phyloP scores from a whole-genome alignment of 129 eudicot genomes.

The Flaveria trinervia region DNA sequence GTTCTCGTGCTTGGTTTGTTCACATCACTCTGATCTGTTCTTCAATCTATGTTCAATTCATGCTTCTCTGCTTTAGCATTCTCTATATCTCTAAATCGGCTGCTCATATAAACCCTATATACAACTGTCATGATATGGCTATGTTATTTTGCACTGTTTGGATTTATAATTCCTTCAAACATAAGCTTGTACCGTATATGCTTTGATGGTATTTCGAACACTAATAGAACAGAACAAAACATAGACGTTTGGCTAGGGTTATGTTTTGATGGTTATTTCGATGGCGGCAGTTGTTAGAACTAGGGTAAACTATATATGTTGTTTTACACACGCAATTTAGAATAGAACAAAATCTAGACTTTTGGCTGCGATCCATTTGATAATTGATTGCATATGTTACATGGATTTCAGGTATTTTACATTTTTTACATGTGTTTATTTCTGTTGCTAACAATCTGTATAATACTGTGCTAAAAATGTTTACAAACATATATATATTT shows the following conservation, averaged over 20 bases:
- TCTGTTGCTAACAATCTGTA: background rate
- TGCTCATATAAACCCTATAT: background rate
- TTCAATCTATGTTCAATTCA: background rate
- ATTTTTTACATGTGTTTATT: background rate
- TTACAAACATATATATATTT: no score
- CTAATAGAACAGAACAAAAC: background rate
- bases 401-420: no score
- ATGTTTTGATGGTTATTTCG: no score
- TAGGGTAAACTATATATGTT: background rate
- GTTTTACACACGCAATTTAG: no score
- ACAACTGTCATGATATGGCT: background rate
- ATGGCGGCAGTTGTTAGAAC: background rate
- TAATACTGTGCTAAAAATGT: background rate
- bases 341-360: no score
- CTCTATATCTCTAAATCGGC: no score
- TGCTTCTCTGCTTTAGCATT: background rate
- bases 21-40: background rate
- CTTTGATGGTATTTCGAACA: background rate
- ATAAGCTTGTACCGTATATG: background rate
- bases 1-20: conserved; percentile 58
- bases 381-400: no score
- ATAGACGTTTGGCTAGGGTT: no score
- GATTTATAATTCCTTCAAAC: background rate
- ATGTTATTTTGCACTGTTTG: background rate
- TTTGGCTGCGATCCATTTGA: no score